Evolutionary conservation across 306 rosid genomes (phyloP), one percentile per base, ranked within the genome.

Genomic region (Heteromeles arbutifolia): DNA sequence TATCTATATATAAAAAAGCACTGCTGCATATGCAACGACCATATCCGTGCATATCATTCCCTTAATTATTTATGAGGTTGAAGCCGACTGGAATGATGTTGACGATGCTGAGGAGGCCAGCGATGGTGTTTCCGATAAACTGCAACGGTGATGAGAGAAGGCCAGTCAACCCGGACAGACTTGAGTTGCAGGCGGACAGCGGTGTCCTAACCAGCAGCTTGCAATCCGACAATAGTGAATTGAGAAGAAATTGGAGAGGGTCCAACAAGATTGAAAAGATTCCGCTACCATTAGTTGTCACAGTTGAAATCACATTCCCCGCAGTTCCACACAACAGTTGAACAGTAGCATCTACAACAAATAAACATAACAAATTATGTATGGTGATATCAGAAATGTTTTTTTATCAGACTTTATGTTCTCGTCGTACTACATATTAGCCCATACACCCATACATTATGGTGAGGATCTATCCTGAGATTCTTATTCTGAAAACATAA

Each of bases 121-220:
- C 2, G n/a, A 79, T 0, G 3, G n/a, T 79, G 65, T 0, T 74
- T 32, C 84, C 78, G 5, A 62, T 7, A 5, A 56, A 11, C 41
- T 22, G 29, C 65, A 84, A 14, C 3, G 48, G 0, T 1, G 87
- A 84, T 22, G 67, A 10, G 3, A 53, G 3, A 19, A 84, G 75
- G 25, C 3, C 28, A 12, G 82, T 85, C 3, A 15, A 28, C 44
- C 44, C 1, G 84, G 28, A 54, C 12, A 41, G 44, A 41, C 44
- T 41, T 41, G 75, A 31, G 50, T 86, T 70, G 81, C 90, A 86
- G 72, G 1, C 19, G 8, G 84, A 70, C 62, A 84, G 69, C 0
- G 86, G 87, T 7, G 90, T 82, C 39, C 0, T 19, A 21, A 86
- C 88, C 5, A 57, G 70, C 10, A 84, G 21, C 9, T 34, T 74